These are phyloP conservation scores for Wickerhamomyces mucosus DNA, from an alignment of 805 yeast species.

Conservation along the genomic window DNA sequence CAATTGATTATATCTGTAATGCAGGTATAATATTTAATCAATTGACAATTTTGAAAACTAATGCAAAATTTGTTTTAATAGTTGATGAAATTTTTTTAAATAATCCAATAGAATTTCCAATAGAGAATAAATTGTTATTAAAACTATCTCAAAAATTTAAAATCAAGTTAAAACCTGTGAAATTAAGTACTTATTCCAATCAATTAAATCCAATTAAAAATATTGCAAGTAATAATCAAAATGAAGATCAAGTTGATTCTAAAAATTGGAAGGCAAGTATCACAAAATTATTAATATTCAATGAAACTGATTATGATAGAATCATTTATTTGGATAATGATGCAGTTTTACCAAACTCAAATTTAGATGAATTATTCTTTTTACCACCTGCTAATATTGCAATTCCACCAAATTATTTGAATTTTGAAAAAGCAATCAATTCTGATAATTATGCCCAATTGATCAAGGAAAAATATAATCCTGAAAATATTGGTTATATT, in stretches of 20 bases:
- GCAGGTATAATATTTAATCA: conserved; percentile 38
- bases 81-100: conserved; percentile 22
- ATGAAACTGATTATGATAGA: conserved; percentile 38
- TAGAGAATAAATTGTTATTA: conserved; percentile 6
- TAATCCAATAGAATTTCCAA: conserved; percentile 9
- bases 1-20: conserved; percentile 38
- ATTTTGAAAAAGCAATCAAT: conserved; percentile 20
- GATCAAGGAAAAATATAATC: conserved; percentile 12
- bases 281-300: conserved; percentile 46
- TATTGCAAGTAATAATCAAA: too few relatives aligned
- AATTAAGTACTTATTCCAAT: conserved; percentile 9
- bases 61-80: conserved; percentile 39
- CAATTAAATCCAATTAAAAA: too few relatives aligned
- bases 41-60: conserved; percentile 28
- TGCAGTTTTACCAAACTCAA: conserved; percentile 26
- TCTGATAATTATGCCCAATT: conserved; percentile 11
- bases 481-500: conserved; percentile 14
- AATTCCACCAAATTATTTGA: conserved; percentile 32
- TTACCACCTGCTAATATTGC: conserved; percentile 38
- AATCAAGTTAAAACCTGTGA: conserved; percentile 11
- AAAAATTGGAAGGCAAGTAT: conserved; percentile 38
- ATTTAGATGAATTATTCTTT: conserved; percentile 43
- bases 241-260: too few relatives aligned
- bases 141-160: conserved; percentile 6
- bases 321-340: conserved; percentile 53